A percentile compares a stretch with the other conserved stretches of the same genome.
Conservation (phyloP, 352 stramenopile genomes). For the Phytophthora pinifolia region DNA sequence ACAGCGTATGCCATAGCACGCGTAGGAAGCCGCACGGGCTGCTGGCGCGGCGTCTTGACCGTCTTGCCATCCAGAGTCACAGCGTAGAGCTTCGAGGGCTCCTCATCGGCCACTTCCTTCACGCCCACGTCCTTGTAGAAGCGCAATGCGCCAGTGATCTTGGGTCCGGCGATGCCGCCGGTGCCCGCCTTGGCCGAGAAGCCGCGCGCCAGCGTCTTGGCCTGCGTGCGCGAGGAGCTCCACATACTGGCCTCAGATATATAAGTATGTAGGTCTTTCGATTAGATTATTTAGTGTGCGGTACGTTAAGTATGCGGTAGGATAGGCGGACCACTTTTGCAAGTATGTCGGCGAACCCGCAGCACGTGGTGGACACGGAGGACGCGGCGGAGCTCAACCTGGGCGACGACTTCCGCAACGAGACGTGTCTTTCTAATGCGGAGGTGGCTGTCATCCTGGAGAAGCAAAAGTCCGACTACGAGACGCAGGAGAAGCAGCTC, state of each 20-base stretch:
- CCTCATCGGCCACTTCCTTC: slow-evolving; percentile 40
- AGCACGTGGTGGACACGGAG: slow-evolving; percentile 90
- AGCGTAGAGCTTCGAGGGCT: slow-evolving; percentile 40
- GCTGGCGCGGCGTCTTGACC: slow-evolving; percentile 73
- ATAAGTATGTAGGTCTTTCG: too few relatives aligned
- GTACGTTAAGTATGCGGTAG: too few relatives aligned
- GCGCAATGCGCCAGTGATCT: slow-evolving; percentile 74
- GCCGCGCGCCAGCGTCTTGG: slow-evolving; percentile 26
- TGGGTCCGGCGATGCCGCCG: slow-evolving; percentile 57
- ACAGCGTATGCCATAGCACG: slow-evolving; percentile 71
- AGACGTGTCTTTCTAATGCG: slow-evolving; percentile 89
- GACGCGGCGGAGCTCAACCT: slow-evolving; percentile 89
- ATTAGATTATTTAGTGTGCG: background rate
- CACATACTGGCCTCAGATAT: slow-evolving; percentile 25
- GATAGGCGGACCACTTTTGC: slow-evolving; percentile 3
- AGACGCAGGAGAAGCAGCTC: slow-evolving; percentile 90
- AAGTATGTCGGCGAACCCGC: slow-evolving; percentile 76
- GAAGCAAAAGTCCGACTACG: slow-evolving; percentile 91
- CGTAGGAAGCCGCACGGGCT: slow-evolving; percentile 60
- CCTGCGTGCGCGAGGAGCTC: slow-evolving; percentile 28
- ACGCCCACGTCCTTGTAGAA: slow-evolving; percentile 87
- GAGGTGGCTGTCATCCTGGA: slow-evolving; percentile 90
- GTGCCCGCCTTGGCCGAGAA: slow-evolving; percentile 52
- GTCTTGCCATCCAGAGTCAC: slow-evolving; percentile 85
- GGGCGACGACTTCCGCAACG: slow-evolving; percentile 87